Evolutionary conservation across 306 rosid genomes (phyloP).

Genomic region (Vicia sativa): DNA sequence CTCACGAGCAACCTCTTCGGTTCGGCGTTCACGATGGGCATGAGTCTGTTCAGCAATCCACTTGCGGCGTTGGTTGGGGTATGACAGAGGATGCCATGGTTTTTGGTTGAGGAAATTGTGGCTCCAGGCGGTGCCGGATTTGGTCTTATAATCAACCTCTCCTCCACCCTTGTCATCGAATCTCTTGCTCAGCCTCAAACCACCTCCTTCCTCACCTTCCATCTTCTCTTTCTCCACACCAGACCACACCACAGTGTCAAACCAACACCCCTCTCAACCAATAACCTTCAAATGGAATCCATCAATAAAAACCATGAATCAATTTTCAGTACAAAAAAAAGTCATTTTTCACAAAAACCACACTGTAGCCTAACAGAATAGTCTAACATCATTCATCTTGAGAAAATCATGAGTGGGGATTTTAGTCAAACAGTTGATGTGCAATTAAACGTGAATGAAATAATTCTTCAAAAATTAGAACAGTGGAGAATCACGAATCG

Average conservation of each 20-base stretch:
- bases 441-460: too few relatives aligned
- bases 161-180: constrained; percentile 59
- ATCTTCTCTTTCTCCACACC: constrained; percentile 40
- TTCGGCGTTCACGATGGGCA: constrained; percentile 62
- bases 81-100: constrained; percentile 99
- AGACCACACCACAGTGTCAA: background rate
- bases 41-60: constrained; percentile 98
- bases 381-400: background rate
- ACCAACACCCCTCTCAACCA: background rate
- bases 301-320: background rate
- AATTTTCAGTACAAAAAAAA: background rate
- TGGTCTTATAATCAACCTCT: constrained; percentile 79
- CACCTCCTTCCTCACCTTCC: constrained; percentile 92
- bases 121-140: constrained; percentile 97
- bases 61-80: constrained; percentile 96
- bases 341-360: background rate
- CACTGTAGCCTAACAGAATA: background rate
- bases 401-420: background rate
- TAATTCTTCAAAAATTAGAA: too few relatives aligned
- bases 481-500: too few relatives aligned
- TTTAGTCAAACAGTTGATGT: background rate
- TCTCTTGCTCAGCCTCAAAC: constrained; percentile 76
- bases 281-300: background rate
- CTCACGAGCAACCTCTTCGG: constrained; percentile 93
- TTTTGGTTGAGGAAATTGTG: constrained; percentile 90